Evolutionary conservation across 306 rosid genomes (phyloP).

Genomic region (cucumber (Cucumis sativus)): DNA sequence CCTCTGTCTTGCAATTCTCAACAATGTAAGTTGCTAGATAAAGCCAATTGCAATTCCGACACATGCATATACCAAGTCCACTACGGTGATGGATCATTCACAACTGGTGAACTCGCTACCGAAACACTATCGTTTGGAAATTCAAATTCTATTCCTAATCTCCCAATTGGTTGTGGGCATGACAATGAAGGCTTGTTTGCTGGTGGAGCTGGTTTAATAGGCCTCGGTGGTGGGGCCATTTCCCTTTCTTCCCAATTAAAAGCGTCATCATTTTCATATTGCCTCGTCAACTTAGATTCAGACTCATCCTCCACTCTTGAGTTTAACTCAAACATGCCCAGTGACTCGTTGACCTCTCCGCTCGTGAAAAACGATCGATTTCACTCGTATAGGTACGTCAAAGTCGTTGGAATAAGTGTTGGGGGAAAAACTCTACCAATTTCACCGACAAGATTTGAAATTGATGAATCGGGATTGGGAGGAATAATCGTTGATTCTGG

Average conservation of each 20-base stretch:
- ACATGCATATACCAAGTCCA: conserved; percentile 57
- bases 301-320: conserved; percentile 56
- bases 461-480: conserved; percentile 37
- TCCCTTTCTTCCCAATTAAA: conserved; percentile 51
- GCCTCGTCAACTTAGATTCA: conserved; percentile 67
- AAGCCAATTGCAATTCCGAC: conserved; percentile 22
- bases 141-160: conserved; percentile 23
- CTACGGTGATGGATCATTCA: conserved; percentile 85
- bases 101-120: conserved; percentile 47
- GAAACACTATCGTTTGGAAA: conserved; percentile 58
- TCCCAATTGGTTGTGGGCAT: conserved; percentile 75
- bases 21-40: conserved; percentile 30
- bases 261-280: conserved; percentile 59
- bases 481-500: conserved; percentile 80
- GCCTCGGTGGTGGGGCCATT: conserved; percentile 64
- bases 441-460: conserved; percentile 26
- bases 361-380: conserved; percentile 18
- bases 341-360: conserved; percentile 35
- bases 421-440: conserved; percentile 35
- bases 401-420: conserved; percentile 49
- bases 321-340: conserved; percentile 51
- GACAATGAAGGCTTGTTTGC: conserved; percentile 66
- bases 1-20: conserved; percentile 30
- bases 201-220: conserved; percentile 60
- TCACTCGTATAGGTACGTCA: conserved; percentile 39